phyloP scores from a whole-genome alignment of 129 eudicot species.

The Artemisia tridentata region DNA sequence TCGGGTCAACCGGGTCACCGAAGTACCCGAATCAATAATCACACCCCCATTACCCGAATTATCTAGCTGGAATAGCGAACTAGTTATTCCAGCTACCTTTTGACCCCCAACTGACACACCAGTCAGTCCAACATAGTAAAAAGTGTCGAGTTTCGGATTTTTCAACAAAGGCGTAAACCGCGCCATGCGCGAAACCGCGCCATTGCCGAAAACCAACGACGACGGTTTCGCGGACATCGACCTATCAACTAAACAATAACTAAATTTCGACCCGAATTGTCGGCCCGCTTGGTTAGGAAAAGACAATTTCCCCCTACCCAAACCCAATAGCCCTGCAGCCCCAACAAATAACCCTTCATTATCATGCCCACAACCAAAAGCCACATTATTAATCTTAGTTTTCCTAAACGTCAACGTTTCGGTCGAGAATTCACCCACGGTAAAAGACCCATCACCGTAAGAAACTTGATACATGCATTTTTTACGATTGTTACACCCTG shows the following conservation, averaged over 20 bases:
- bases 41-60: constrained; percentile 77
- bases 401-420: constrained; percentile 77
- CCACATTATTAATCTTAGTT: constrained; percentile 43
- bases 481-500: constrained; percentile 57
- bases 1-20: constrained; percentile 78
- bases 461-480: constrained; percentile 78
- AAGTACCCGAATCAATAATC: constrained; percentile 86
- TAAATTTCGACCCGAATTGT: constrained; percentile 68
- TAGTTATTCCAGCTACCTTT: constrained; percentile 48
- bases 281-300: constrained; percentile 79
- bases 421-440: constrained; percentile 81
- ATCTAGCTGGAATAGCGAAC: constrained; percentile 61
- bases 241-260: constrained; percentile 80
- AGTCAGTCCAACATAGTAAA: constrained; percentile 68
- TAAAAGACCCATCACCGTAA: constrained; percentile 94
- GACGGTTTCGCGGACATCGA: constrained; percentile 72
- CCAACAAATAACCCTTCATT: constrained; percentile 82
- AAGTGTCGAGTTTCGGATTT: constrained; percentile 84
- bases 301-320: constrained; percentile 78
- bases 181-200: constrained; percentile 58
- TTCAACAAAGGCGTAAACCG: constrained; percentile 65
- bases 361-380: constrained; percentile 91
- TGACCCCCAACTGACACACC: constrained; percentile 84
- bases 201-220: constrained; percentile 60
- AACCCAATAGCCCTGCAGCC: constrained; percentile 82